Percentiles rank a stretch among this genome's conserved stretches.
Evolutionary conservation across 495 filamentous ascomycete genomes (phyloP).

Genomic region (Neurospora hispaniola): DNA sequence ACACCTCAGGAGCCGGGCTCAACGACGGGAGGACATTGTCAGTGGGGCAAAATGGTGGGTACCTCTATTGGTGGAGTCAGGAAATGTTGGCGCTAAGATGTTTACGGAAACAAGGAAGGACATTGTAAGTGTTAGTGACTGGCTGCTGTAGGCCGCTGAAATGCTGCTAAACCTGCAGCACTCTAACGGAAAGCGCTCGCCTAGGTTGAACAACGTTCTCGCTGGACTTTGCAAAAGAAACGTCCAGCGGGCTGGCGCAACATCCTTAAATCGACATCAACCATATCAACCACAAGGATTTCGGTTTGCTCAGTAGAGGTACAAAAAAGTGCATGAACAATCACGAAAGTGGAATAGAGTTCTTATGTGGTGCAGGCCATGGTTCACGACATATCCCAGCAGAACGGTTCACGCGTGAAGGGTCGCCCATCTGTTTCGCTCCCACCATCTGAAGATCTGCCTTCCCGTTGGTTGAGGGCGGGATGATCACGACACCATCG

Average conservation of each 20-base stretch:
- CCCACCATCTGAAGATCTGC: not conserved
- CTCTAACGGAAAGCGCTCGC: not conserved
- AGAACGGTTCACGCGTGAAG: not conserved
- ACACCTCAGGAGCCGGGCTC: too few relatives aligned
- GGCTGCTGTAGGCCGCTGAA: not conserved
- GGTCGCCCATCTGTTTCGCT: not conserved
- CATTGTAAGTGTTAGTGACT: not conserved
- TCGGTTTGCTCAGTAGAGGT: not conserved
- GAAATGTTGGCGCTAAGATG: not conserved
- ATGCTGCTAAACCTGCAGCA: accelerated
- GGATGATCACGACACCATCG: not conserved
- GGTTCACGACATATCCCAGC: not conserved
- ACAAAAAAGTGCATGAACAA: not conserved
- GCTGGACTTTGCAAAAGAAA: not conserved
- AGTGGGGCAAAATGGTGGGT: not conserved
- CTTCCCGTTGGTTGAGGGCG: not conserved
- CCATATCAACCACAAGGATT: not conserved
- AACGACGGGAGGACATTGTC: not conserved
- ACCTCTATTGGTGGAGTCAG: not conserved
- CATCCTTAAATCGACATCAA: not conserved
- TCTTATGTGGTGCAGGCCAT: not conserved
- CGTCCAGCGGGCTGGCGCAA: not conserved
- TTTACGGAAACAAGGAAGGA: not conserved
- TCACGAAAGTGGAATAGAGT: not conserved
- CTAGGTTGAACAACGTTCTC: not conserved